Evolutionary conservation across 768 basidiomycete species (phyloP).

Genomic region (Boletus pseudo-olivaceus): DNA sequence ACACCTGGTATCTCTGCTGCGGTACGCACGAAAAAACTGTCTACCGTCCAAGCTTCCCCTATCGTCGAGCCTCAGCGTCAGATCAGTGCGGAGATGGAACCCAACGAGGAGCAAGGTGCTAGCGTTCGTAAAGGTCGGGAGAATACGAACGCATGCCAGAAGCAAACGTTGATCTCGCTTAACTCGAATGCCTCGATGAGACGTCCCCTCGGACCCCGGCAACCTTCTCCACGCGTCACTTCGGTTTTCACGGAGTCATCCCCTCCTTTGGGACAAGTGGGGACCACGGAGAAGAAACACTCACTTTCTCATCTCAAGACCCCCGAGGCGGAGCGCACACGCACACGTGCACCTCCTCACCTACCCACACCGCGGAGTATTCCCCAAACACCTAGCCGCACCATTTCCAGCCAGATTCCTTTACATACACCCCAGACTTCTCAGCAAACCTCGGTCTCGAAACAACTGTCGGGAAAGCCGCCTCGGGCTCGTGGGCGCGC

Average conservation of each 20-base stretch:
- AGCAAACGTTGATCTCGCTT: slow-evolving; percentile 17
- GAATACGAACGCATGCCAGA: not conserved
- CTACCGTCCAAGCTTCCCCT: slow-evolving; percentile 31
- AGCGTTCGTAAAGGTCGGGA: not conserved
- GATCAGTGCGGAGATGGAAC: slow-evolving; percentile 9
- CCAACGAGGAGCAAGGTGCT: not conserved
- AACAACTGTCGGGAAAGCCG: slow-evolving; percentile 29
- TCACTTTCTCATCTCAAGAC: not conserved
- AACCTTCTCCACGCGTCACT: slow-evolving; percentile 15
- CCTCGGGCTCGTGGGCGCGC: slow-evolving; percentile 24
- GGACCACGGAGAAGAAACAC: slow-evolving; percentile 4
- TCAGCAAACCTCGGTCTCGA: slow-evolving; percentile 7
- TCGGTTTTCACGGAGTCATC: slow-evolving; percentile 2
- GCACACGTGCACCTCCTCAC: not conserved
- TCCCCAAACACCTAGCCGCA: slow-evolving; percentile 6
- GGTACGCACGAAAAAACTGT: slow-evolving; percentile 22
- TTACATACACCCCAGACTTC: slow-evolving; percentile 15
- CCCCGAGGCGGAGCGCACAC: slow-evolving; percentile 13
- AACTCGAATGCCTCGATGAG: slow-evolving; percentile 24
- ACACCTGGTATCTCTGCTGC: slow-evolving; percentile 5
- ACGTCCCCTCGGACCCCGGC: slow-evolving; percentile 22
- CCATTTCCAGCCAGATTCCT: slow-evolving; percentile 24
- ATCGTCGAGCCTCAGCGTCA: slow-evolving; percentile 13
- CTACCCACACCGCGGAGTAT: not conserved
- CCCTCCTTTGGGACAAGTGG: not conserved